Conservation (phyloP, 2,329 filamentous ascomycete genomes). For the Tolypocladium capitatum region DNA sequence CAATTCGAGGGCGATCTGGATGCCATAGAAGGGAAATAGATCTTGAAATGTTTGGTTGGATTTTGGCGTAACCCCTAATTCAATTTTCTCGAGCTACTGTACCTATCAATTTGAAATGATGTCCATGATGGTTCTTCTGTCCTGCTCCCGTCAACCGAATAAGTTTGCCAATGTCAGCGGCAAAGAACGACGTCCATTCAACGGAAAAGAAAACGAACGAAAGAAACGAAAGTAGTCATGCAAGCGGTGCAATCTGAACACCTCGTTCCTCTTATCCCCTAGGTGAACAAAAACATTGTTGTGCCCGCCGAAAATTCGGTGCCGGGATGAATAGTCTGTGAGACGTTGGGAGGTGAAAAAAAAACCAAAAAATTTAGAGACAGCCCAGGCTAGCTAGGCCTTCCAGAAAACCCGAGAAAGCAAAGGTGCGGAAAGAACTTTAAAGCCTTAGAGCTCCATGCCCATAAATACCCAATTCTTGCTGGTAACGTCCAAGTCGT, state of each 20-base stretch:
- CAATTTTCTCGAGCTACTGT: background rate
- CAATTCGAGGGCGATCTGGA: conserved; percentile 51
- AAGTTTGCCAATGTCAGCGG: background rate
- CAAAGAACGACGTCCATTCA: background rate
- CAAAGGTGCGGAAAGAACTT: conserved; percentile 6
- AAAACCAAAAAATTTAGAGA: conserved; percentile 8
- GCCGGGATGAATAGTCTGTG: background rate
- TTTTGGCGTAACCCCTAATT: background rate
- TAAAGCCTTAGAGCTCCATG: conserved; percentile 58
- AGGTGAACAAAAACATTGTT: background rate
- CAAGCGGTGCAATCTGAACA: background rate
- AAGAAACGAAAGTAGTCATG: background rate
- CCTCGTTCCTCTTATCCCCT: background rate
- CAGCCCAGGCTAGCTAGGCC: too few species aligned
- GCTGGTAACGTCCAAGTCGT: conserved; percentile 53
- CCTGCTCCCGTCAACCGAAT: background rate
- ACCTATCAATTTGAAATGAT: background rate
- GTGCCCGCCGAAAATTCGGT: background rate
- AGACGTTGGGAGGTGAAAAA: conserved; percentile 1
- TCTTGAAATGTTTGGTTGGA: background rate
- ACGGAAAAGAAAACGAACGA: background rate
- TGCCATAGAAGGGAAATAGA: background rate
- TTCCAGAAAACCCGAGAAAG: too few species aligned
- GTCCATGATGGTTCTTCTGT: background rate
- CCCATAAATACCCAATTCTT: conserved; percentile 73